Evolutionary conservation across 345 rosid species (phyloP).

Genomic region (Conringia planisiliqua): DNA sequence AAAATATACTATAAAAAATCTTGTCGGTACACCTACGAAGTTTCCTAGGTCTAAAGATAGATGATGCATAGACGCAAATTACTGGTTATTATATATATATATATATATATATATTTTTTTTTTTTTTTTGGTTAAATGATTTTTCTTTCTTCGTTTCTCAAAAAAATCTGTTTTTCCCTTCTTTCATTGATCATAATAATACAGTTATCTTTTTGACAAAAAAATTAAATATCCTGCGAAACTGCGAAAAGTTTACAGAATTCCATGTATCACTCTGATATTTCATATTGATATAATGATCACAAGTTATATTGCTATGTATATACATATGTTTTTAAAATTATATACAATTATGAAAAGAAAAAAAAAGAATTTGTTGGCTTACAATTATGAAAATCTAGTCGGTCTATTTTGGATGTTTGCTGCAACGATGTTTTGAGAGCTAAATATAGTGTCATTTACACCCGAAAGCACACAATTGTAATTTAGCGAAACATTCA

Average conservation of each 20-base stretch:
- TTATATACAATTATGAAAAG: too few species aligned
- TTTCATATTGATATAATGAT: neutral
- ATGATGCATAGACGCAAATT: too few species aligned
- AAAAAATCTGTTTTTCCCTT: neutral
- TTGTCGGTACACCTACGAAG: neutral
- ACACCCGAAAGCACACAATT: neutral
- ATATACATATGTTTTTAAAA: too few species aligned
- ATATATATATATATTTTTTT: too few species aligned
- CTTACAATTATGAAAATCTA: neutral
- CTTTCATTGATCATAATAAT: neutral
- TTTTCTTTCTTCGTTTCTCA: neutral
- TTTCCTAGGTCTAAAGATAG: neutral
- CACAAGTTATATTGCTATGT: neutral
- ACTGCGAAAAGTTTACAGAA: neutral
- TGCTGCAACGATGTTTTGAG: neutral
- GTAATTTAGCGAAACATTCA: neutral
- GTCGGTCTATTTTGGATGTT: slow-evolving; percentile 15
- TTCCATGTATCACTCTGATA: neutral
- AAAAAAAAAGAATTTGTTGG: too few species aligned
- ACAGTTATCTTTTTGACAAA: neutral
- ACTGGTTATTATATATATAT: too few species aligned
- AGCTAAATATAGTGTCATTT: neutral
- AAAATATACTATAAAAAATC: neutral
- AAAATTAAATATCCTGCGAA: neutral
- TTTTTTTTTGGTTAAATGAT: neutral